Evolutionary conservation across 176 grass and related monocot genomes (phyloP), one percentile per base, ranked within the genome.

Genomic region (Phoenix roebelenii): DNA sequence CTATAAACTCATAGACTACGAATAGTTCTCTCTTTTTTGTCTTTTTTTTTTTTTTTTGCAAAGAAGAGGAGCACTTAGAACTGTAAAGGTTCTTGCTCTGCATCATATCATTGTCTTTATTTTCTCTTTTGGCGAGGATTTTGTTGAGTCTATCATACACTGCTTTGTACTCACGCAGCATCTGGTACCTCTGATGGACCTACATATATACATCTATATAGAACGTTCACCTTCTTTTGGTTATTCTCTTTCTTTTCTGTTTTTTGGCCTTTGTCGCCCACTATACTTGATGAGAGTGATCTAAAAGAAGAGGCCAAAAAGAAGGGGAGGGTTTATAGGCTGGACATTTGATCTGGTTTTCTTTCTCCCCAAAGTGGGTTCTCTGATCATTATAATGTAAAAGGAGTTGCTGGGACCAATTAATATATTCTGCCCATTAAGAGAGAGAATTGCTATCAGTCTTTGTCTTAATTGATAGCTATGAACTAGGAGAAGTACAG

Each of bases 111-210:
- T 50, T 66, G 22, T 58, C 56, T 57, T 25, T 74, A 30, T 30
- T 25, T 62, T 32, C 23, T 10, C 32, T 69, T 15, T 18, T 50
- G 22, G 23, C 58, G 58, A 76, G 65, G 50, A 57, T 66, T 70
- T 57, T 7, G 24, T 25, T 54, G 20, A 59, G 49, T 74, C 51
- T 72, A 80, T 22, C 15, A 59, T 4, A 48, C 28, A 30, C 78
- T 56, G 93, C 87, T 88, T 98, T 81, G 75, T 92, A 78, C 80
- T 88, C 76, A 98, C 85, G 93, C 87, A 98, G 93, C 86, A 98
- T 98, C 93, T 83, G 84, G 80, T 98, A 66, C 93, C 69, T 29
- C 22, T 6, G 67, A 49, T 85, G 86, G 83, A 73, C 69, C 55
- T 67, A 54, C 51, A 35, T 52, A 57, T 44, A 69, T 64, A 67